These are phyloP conservation scores for Trebouxia gelatinosa DNA, from an alignment of 163 green algal genomes.

Conservation along the genomic window DNA sequence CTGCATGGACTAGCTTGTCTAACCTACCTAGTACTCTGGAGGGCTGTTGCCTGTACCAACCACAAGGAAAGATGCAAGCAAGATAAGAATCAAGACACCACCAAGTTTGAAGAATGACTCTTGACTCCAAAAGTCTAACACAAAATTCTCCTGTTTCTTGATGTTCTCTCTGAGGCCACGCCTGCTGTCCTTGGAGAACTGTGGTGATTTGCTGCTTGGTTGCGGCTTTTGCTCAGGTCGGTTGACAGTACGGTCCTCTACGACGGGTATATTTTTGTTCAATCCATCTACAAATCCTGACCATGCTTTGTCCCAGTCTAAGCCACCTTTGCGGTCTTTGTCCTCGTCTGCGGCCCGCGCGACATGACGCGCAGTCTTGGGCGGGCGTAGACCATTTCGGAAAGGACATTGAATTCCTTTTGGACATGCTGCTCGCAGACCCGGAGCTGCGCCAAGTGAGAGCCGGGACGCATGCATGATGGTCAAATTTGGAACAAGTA, in stretches of 20 bases:
- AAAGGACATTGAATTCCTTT: too few relatives aligned
- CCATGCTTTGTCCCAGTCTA: constrained; percentile 18
- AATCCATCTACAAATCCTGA: constrained; percentile 11
- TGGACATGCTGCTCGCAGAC: too few relatives aligned
- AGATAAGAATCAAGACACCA: constrained; percentile 2
- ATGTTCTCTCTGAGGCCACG: constrained; percentile 4
- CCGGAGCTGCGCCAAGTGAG: too few relatives aligned
- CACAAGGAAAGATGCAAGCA: constrained; percentile 12
- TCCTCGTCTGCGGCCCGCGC: background rate
- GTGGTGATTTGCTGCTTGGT: constrained; percentile 3
- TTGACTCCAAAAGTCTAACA: constrained; percentile 22
- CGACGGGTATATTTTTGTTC: constrained; percentile 18
- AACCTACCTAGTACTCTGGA: too few relatives aligned
- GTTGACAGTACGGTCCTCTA: constrained; percentile 2
- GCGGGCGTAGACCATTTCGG: too few relatives aligned
- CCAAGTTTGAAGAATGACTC: constrained; percentile 18
- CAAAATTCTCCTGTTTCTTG: constrained; percentile 11
- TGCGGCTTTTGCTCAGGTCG: background rate
- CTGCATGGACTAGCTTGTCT: too few relatives aligned
- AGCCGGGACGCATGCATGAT: too few relatives aligned
- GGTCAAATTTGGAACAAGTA: too few relatives aligned
- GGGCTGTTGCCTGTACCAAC: too few relatives aligned
- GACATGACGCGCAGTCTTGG: too few relatives aligned
- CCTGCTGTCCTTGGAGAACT: constrained; percentile 23
- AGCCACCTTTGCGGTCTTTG: background rate